A percentile compares a stretch with the other conserved stretches of the same genome.
Evolutionary conservation across 176 grass and related monocot species (phyloP).

Genomic region (Cocos nucifera): DNA sequence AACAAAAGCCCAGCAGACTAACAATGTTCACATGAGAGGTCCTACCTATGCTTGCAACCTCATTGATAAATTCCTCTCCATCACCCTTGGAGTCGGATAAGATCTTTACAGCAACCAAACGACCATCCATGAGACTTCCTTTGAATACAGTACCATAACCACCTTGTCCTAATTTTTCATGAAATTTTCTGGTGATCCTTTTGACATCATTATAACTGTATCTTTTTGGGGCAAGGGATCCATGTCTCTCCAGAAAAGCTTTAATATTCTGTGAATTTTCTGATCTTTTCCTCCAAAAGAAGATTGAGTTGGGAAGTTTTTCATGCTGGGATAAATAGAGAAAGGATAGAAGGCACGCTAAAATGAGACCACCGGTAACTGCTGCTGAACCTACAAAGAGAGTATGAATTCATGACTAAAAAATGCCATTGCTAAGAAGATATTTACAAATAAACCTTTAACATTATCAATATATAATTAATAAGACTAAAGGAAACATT

Average conservation of each 20-base stretch:
- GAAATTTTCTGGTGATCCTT: constrained; percentile 38
- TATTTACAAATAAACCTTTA: no score
- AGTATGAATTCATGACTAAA: no score
- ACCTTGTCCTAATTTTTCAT: constrained; percentile 45
- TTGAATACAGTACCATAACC: constrained; percentile 45
- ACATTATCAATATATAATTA: no score
- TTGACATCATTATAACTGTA: constrained; percentile 41
- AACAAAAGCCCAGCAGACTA: not conserved
- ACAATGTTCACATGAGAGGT: constrained; percentile 1
- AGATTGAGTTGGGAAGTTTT: no score
- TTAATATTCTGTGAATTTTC: constrained; percentile 20
- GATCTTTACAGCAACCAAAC: constrained; percentile 7
- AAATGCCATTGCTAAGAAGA: no score
- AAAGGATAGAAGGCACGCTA: constrained; percentile 16
- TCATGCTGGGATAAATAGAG: not conserved
- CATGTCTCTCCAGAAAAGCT: constrained; percentile 21
- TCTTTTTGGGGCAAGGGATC: constrained; percentile 28
- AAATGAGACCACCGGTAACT: not conserved
- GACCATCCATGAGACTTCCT: not conserved
- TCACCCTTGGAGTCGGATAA: not conserved
- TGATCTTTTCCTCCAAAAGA: not conserved
- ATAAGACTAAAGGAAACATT: no score
- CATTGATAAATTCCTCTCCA: not conserved
- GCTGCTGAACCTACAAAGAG: no score
- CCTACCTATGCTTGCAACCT: not conserved